These are phyloP conservation scores for Caloboletus inedulis DNA, from an alignment of 1,284 basidiomycete genomes.

Conservation along the genomic window DNA sequence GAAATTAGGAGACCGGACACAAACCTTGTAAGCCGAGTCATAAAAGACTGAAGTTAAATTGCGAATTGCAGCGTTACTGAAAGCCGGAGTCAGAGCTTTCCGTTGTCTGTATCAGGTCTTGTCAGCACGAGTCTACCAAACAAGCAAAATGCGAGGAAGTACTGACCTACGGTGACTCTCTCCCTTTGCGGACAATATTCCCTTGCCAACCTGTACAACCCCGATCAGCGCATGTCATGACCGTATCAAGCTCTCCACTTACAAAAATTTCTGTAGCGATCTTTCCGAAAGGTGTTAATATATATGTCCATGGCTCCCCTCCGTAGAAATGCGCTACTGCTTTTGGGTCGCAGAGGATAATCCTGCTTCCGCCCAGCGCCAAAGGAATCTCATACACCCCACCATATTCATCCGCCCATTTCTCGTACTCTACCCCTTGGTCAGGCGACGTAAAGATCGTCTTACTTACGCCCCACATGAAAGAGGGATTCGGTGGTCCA, in stretches of 20 bases:
- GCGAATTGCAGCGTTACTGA: constrained; percentile 46
- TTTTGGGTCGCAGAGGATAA: constrained; percentile 53
- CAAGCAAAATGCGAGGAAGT: not conserved
- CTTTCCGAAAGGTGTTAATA: not conserved
- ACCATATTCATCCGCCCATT: constrained; percentile 46
- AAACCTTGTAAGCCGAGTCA: constrained; percentile 37
- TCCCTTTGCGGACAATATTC: constrained; percentile 20
- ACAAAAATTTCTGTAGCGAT: no score
- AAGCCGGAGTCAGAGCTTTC: constrained; percentile 45
- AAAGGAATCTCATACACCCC: constrained; percentile 43
- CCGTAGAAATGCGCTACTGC: constrained; percentile 52
- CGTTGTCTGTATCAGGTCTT: constrained; percentile 37
- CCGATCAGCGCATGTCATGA: not conserved
- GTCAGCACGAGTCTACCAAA: not conserved
- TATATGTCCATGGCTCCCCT: constrained; percentile 41
- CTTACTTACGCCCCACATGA: constrained; percentile 28
- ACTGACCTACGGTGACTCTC: constrained; percentile 25
- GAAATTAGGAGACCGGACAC: not conserved
- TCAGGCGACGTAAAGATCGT: constrained; percentile 14
- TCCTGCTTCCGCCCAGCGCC: constrained; percentile 37
- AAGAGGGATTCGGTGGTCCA: constrained; percentile 31
- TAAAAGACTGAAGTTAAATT: constrained; percentile 44
- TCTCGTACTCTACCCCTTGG: constrained; percentile 25
- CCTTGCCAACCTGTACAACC: constrained; percentile 18
- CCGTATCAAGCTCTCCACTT: no score